Evolutionary conservation across 2,329 filamentous ascomycete genomes (phyloP).

Genomic region (Zalaria obscura): DNA sequence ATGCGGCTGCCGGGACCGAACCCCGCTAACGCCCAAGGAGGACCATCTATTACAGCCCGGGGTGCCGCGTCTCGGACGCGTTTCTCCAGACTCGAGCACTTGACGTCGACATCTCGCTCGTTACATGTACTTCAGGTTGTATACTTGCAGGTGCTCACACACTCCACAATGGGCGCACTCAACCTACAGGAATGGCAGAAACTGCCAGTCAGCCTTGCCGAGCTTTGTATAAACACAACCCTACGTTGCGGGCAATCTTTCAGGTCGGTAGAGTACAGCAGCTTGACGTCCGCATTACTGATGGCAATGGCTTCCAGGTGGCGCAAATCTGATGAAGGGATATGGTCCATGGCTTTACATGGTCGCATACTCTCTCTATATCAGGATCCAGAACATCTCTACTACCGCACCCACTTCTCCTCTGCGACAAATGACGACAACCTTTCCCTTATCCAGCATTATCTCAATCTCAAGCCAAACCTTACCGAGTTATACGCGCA

Average conservation of each 20-base stretch:
- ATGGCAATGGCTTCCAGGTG: slow-evolving; percentile 43
- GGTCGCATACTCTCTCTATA: slow-evolving; percentile 74
- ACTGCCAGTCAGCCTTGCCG: slow-evolving; percentile 65
- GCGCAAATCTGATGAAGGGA: slow-evolving; percentile 63
- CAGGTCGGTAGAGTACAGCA: slow-evolving; percentile 27
- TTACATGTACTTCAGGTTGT: too few relatives aligned
- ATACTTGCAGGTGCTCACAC: too few relatives aligned
- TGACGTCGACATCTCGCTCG: too few relatives aligned
- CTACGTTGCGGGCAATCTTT: slow-evolving; percentile 93
- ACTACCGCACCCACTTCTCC: slow-evolving; percentile 58
- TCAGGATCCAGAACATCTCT: slow-evolving; percentile 64
- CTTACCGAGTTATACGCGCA: slow-evolving; percentile 64
- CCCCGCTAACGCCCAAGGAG: too few relatives aligned
- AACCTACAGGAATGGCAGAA: slow-evolving; percentile 70
- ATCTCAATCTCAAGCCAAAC: slow-evolving; percentile 75
- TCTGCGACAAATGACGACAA: slow-evolving; percentile 46
- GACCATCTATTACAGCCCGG: too few relatives aligned
- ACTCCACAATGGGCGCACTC: slow-evolving; percentile 21
- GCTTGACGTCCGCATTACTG: neutral
- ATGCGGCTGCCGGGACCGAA: too few relatives aligned
- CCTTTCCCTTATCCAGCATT: slow-evolving; percentile 59
- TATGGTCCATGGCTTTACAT: slow-evolving; percentile 81
- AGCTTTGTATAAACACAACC: slow-evolving; percentile 89
- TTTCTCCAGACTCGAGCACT: too few relatives aligned
- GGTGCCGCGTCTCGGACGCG: too few relatives aligned